These are phyloP conservation scores for Sporothrix variecibatus DNA, from an alignment of 2,329 filamentous ascomycete species.

Conservation along the genomic window DNA sequence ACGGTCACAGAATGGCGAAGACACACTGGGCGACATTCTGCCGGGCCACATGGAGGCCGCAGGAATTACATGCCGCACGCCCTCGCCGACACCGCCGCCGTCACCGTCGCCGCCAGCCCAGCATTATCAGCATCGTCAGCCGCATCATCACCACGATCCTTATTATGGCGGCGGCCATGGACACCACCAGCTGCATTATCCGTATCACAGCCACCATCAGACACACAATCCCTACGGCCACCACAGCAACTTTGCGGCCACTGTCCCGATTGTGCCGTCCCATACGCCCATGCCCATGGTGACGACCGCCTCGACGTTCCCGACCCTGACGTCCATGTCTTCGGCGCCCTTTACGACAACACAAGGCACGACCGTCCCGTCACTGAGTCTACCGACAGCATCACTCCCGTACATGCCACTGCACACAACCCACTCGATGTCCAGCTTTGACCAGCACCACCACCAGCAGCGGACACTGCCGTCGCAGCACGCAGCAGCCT, in stretches of 20 bases:
- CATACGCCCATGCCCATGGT: constrained; percentile 3
- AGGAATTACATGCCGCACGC: constrained; percentile 35
- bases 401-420: not conserved
- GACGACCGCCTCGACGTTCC: not conserved
- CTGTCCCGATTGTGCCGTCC: constrained; percentile 8
- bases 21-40: constrained; percentile 27
- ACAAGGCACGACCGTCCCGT: not conserved
- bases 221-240: not conserved
- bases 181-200: not conserved
- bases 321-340: not conserved
- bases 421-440: not conserved
- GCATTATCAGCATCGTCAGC: not conserved
- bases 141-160: not conserved
- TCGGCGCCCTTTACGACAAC: constrained; percentile 7
- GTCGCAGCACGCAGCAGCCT: not conserved
- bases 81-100: constrained; percentile 30
- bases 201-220: constrained; percentile 6
- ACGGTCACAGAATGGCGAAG: constrained; percentile 27
- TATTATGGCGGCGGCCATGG: not conserved
- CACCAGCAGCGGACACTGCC: not conserved
- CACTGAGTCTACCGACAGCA: not conserved
- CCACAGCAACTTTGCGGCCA: not conserved
- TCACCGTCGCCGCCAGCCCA: not conserved
- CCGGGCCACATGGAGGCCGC: constrained; percentile 25
- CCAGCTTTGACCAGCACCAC: not conserved